Evolutionary conservation across 495 filamentous ascomycete genomes (phyloP).

Genomic region (Eremomyces bilateralis): DNA sequence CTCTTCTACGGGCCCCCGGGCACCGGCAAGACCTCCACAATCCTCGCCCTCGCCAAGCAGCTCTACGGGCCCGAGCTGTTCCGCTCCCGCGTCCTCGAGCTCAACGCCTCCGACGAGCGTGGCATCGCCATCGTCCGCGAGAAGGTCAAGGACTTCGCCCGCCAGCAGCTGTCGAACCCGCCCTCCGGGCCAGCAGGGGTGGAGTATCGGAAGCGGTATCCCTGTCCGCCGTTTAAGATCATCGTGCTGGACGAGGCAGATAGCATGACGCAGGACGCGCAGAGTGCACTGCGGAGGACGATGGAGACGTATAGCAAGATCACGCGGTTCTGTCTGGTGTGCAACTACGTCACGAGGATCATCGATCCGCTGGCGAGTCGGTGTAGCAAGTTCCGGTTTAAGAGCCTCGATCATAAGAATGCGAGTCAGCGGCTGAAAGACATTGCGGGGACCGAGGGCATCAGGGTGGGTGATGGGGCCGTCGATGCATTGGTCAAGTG

Average conservation of each 20-base stretch:
- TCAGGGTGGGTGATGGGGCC: slow-evolving; percentile 54
- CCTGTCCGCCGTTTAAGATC: slow-evolving; percentile 96
- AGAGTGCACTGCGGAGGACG: slow-evolving; percentile 73
- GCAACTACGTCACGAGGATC: slow-evolving; percentile 95
- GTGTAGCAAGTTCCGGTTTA: slow-evolving; percentile 96
- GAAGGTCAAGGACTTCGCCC: slow-evolving; percentile 95
- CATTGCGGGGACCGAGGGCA: slow-evolving; percentile 57
- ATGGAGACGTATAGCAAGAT: slow-evolving; percentile 98
- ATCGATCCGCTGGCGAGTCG: slow-evolving; percentile 86
- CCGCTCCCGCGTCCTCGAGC: slow-evolving; percentile 81
- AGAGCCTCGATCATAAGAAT: slow-evolving; percentile 70
- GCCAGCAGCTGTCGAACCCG: slow-evolving; percentile 75
- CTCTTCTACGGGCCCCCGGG: slow-evolving; percentile 97
- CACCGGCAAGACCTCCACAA: slow-evolving; percentile 96
- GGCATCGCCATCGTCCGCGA: slow-evolving; percentile 94
- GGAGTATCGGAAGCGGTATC: slow-evolving; percentile 53
- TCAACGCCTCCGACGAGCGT: slow-evolving; percentile 97
- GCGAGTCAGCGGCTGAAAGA: slow-evolving; percentile 51
- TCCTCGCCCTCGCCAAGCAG: slow-evolving; percentile 88
- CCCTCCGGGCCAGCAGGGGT: slow-evolving; percentile 29
- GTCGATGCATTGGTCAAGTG: slow-evolving; percentile 66
- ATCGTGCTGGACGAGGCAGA: slow-evolving; percentile 96
- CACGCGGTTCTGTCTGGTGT: slow-evolving; percentile 91
- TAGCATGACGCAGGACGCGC: slow-evolving; percentile 96
- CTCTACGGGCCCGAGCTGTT: slow-evolving; percentile 92